These are phyloP conservation scores for Russula virescens DNA, from an alignment of 768 basidiomycete genomes.

Conservation along the genomic window DNA sequence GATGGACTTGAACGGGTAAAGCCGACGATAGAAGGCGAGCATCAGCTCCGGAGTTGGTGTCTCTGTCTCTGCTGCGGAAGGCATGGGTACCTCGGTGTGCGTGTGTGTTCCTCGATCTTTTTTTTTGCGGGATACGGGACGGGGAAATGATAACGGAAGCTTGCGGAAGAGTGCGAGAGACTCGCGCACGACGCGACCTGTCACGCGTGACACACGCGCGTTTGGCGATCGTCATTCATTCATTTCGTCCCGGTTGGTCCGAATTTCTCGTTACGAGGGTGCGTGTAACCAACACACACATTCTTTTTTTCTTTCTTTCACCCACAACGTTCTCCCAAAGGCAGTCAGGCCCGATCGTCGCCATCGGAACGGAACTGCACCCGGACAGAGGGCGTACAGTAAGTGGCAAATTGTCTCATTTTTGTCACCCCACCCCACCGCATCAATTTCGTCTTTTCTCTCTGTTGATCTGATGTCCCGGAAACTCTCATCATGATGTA, in stretches of 20 bases:
- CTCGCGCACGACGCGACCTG: constrained; percentile 8
- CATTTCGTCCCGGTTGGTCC: constrained; percentile 2
- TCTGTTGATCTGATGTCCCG: background rate
- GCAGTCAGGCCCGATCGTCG: background rate
- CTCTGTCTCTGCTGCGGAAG: constrained; percentile 22
- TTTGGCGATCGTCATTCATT: background rate
- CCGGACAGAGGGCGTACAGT: too few relatives aligned
- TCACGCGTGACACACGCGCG: constrained; percentile 19
- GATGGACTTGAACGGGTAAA: constrained; percentile 93
- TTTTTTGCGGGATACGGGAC: background rate
- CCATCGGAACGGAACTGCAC: too few relatives aligned
- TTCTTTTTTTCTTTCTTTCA: background rate
- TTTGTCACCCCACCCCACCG: too few relatives aligned
- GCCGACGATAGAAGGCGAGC: constrained; percentile 76
- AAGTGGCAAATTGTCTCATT: too few relatives aligned
- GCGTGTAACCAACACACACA: background rate
- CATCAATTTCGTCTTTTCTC: background rate
- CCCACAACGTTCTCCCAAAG: background rate
- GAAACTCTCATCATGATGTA: background rate
- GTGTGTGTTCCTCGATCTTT: background rate
- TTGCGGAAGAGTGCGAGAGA: too few relatives aligned
- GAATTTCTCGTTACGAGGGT: background rate
- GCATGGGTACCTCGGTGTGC: constrained; percentile 7
- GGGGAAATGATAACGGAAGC: background rate
- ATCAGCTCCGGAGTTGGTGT: constrained; percentile 53